Evolutionary conservation across 1,139 yeast species (phyloP).

Genomic region (Candida pseudoviswanathii): DNA sequence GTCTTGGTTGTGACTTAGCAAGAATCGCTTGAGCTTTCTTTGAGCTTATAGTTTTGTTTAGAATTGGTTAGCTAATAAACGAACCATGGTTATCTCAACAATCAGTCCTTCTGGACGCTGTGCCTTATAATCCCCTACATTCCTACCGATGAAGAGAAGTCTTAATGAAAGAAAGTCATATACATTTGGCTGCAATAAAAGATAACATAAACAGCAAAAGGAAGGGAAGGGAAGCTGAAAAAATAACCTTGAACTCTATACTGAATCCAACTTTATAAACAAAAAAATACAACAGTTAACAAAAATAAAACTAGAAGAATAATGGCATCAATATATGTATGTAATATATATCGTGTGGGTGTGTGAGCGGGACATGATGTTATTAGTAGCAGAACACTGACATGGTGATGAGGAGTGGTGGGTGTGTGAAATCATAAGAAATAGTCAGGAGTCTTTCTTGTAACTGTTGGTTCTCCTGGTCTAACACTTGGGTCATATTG

Average conservation of each 20-base stretch:
- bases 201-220: background rate
- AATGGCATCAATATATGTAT: conserved; percentile 2
- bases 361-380: background rate
- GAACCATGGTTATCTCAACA: too few relatives aligned
- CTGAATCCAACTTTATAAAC: too few relatives aligned
- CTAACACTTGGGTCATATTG: conserved; percentile 94
- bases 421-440: conserved; percentile 77
- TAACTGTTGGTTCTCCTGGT: conserved; percentile 95
- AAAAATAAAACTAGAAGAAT: conserved; percentile 6
- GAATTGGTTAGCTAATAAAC: too few relatives aligned
- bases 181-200: background rate
- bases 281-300: conserved; percentile 5
- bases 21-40: too few relatives aligned
- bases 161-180: too few relatives aligned
- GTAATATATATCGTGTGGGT: background rate
- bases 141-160: too few relatives aligned
- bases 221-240: background rate
- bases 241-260: background rate
- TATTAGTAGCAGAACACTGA: background rate
- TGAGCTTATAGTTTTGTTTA: too few relatives aligned
- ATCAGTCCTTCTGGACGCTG: too few relatives aligned
- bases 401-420: too few relatives aligned
- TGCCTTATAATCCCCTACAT: too few relatives aligned
- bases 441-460: conserved; percentile 93
- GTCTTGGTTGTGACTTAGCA: too few relatives aligned